Evolutionary conservation across 139 green algal genomes (phyloP), one percentile per base, ranked within the genome.

Genomic region (Chlorella sp.): DNA sequence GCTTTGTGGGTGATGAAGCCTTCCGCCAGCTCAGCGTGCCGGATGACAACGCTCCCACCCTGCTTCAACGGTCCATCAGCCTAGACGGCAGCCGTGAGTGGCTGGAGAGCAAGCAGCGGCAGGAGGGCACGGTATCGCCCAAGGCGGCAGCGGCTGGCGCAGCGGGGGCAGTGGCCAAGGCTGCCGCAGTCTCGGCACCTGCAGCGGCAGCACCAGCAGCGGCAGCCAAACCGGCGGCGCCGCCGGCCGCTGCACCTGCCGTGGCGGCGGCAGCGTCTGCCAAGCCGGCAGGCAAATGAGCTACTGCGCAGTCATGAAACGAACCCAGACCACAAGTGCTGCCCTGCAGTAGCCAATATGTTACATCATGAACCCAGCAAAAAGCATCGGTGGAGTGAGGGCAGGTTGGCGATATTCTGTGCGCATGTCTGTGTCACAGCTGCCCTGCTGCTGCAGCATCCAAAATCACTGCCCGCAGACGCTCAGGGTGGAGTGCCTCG

Each of bases 1-100:
- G 90, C 74, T 93, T 93, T 74, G 90, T 93, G 39, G 90, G 90
- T 0, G 90, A 93, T 28, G 90, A 87, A 4, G 89, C 78, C 23
- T 93, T 93, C 75, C 36, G 84, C n/a, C 70, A 88, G 28, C 85
- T 93, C 65, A 92, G 87, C 2, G 62, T 74, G 4, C 32, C 76
- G 12, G 90, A 93, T 71, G 86, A 89, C 0, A 25, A 47, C 15
- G 90, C 90, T 6, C 28, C 74, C 3, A 44, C 65, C 20, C 63
- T 90, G 80, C 82, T 93, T 72, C 55, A 16, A 0, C 83, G 93
- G 38, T 84, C 84, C 30, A 78, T 93, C 18, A 81, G 64, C 0
- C 34, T n/a, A 4, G 90, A 93, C 76, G 70, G 74, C 32, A 90
- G 82, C 44, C 75, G 39, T 3, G 89, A 85, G 60, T 93, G 90